These are phyloP conservation scores for Fomitopsis pinicola DNA, from an alignment of 1,284 basidiomycete genomes.

Conservation along the genomic window DNA sequence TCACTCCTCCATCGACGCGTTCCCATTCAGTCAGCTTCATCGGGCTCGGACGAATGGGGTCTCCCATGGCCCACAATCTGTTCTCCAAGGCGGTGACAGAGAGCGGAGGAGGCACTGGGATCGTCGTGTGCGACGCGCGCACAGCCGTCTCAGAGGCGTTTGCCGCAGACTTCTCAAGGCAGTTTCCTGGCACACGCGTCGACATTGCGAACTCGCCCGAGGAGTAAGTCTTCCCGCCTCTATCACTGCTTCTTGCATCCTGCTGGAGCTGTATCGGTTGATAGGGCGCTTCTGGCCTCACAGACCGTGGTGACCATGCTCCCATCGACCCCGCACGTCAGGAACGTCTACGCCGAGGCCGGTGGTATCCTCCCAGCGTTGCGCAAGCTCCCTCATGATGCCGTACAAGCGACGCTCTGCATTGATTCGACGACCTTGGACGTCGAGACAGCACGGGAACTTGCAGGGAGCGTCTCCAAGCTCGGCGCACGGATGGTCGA, in stretches of 20 bases:
- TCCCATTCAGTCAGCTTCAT: conserved; percentile 65
- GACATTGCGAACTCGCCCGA: conserved; percentile 57
- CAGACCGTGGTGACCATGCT: conserved; percentile 81
- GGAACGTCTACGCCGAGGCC: conserved; percentile 58
- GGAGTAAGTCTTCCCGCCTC: conserved; percentile 47
- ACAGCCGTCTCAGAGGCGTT: conserved; percentile 59
- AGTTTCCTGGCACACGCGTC: conserved; percentile 56
- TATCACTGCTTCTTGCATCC: not conserved
- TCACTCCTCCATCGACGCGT: conserved; percentile 29
- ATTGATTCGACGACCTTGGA: conserved; percentile 90
- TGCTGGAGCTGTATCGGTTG: not conserved
- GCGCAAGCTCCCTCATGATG: conserved; percentile 35
- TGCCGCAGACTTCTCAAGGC: conserved; percentile 43
- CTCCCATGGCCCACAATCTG: conserved; percentile 80
- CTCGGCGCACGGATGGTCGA: conserved; percentile 80
- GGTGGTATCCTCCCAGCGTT: conserved; percentile 61
- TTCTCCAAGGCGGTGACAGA: conserved; percentile 62
- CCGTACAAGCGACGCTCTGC: conserved; percentile 51
- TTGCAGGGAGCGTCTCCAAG: conserved; percentile 49
- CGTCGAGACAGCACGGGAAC: conserved; percentile 64
- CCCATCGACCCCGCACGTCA: conserved; percentile 81
- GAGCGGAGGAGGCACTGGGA: conserved; percentile 39
- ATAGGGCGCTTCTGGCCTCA: conserved; percentile 58
- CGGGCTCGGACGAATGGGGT: conserved; percentile 80
- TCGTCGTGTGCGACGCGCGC: conserved; percentile 76